Evolutionary conservation across 139 green algal genomes (phyloP).

Genomic region (Haematococcus sp.): DNA sequence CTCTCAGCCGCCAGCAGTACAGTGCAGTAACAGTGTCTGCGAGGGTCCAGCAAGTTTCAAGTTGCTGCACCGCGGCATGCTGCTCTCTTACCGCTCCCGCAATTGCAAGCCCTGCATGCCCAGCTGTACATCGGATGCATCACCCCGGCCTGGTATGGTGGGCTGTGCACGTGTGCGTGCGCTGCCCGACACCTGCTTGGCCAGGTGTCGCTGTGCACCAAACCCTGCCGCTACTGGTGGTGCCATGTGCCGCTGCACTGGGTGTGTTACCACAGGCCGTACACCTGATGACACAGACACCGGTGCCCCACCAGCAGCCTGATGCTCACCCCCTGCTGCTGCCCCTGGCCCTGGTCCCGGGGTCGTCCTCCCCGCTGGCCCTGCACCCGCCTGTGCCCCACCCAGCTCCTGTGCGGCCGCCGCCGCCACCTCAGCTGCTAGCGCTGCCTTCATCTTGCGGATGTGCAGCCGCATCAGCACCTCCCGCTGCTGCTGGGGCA

Average conservation of each 20-base stretch:
- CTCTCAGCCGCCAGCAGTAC: no score
- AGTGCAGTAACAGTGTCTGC: no score
- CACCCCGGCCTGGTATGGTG: not conserved
- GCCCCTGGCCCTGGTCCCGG: not conserved
- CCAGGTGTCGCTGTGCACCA: not conserved
- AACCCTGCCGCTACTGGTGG: not conserved
- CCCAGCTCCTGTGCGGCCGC: not conserved
- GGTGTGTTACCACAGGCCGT: no score
- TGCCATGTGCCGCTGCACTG: not conserved
- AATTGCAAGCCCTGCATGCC: no score
- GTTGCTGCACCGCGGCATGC: no score
- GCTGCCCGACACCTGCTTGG: not conserved
- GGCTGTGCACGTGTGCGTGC: not conserved
- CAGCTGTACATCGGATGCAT: no score
- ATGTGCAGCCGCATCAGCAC: conserved; percentile 10
- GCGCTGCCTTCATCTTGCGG: not conserved
- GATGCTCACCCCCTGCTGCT: not conserved
- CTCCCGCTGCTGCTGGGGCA: not conserved
- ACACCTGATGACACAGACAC: not conserved
- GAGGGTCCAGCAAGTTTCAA: no score
- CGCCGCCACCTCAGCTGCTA: not conserved
- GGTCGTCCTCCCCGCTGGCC: not conserved
- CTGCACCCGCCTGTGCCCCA: not conserved
- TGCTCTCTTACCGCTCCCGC: no score
- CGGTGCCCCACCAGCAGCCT: not conserved